Evolutionary conservation across 306 rosid species (phyloP).

Genomic region (Citrullus mucosospermus): DNA sequence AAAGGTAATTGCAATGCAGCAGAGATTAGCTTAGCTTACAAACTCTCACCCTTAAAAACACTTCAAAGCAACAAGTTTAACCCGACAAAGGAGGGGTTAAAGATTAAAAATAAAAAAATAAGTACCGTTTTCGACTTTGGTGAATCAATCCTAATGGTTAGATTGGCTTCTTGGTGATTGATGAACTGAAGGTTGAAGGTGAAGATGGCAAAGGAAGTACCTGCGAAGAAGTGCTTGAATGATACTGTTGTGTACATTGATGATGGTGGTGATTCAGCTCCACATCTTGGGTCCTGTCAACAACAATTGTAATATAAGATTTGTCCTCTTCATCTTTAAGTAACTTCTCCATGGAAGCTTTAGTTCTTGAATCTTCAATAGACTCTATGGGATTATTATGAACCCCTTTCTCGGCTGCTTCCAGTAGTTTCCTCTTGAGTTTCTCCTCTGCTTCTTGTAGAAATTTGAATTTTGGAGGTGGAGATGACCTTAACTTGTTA

Average conservation of each 20-base stretch:
- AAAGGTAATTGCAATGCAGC: slow-evolving; percentile 15
- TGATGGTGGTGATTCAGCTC: slow-evolving; percentile 27
- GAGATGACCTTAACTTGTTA: slow-evolving; percentile 70
- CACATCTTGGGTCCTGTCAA: slow-evolving; percentile 43
- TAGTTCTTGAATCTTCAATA: slow-evolving; percentile 1
- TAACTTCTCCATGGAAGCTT: slow-evolving; percentile 10
- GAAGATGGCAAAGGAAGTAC: slow-evolving; percentile 66
- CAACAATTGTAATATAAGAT: slow-evolving; percentile 45
- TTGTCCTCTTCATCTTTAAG: slow-evolving; percentile 40
- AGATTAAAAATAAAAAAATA: slow-evolving; percentile 9
- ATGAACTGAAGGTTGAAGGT: slow-evolving; percentile 35
- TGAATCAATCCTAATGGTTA: slow-evolving; percentile 20
- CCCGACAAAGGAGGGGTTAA: slow-evolving; percentile 20
- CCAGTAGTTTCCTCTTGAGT: slow-evolving; percentile 44
- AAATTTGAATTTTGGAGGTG: slow-evolving; percentile 94
- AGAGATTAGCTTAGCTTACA: slow-evolving; percentile 20
- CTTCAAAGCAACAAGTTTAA: slow-evolving; percentile 19
- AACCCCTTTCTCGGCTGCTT: slow-evolving; percentile 22
- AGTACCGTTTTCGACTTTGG: slow-evolving; percentile 12
- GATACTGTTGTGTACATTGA: slow-evolving; percentile 19
- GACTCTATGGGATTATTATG: neutral
- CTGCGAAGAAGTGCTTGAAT: slow-evolving; percentile 64
- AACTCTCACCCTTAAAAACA: slow-evolving; percentile 19
- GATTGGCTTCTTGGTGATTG: slow-evolving; percentile 31
- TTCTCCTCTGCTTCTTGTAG: slow-evolving; percentile 90